These are phyloP conservation scores for Cryphonectria nitschkei DNA, from an alignment of 2,329 filamentous ascomycete genomes.

Conservation along the genomic window DNA sequence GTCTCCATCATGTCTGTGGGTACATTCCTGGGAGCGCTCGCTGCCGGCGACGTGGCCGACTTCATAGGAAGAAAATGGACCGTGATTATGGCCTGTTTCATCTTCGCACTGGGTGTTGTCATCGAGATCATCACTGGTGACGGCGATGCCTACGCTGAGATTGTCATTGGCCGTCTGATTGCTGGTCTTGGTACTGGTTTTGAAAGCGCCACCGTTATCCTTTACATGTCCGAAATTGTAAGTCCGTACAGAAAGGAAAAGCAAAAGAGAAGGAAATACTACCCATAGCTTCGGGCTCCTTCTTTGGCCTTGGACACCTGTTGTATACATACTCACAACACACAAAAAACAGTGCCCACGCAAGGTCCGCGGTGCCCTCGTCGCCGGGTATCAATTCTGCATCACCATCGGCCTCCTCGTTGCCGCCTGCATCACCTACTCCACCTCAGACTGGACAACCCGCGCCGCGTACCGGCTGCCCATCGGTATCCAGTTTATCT, in stretches of 20 bases:
- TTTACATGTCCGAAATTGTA: conserved; percentile 79
- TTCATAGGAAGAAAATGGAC: conserved; percentile 64
- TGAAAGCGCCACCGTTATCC: conserved; percentile 8
- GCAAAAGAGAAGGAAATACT: no score
- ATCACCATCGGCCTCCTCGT: conserved; percentile 75
- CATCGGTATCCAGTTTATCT: conserved; percentile 68
- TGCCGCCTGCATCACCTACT: conserved; percentile 70
- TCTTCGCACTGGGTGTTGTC: conserved; percentile 63
- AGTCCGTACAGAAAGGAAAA: conserved; percentile 37
- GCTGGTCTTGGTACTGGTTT: conserved; percentile 66
- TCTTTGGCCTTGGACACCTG: no score
- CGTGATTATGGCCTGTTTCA: conserved; percentile 60
- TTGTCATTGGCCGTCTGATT: conserved; percentile 67
- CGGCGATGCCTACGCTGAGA: conserved; percentile 45
- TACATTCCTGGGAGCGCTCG: conserved; percentile 67
- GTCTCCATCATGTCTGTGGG: conserved; percentile 67
- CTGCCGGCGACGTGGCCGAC: conserved; percentile 69
- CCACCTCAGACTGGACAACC: conserved; percentile 60
- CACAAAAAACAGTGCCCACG: conserved; percentile 44
- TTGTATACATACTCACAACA: no score
- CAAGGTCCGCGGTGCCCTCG: conserved; percentile 71
- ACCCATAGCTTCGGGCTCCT: no score
- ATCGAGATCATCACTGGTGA: conserved; percentile 63
- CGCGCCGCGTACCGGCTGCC: conserved; percentile 72
- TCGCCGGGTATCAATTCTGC: conserved; percentile 77